Base-by-base conservation (phyloP, 257 asterid species). In the Prunella vulgaris region DNA sequence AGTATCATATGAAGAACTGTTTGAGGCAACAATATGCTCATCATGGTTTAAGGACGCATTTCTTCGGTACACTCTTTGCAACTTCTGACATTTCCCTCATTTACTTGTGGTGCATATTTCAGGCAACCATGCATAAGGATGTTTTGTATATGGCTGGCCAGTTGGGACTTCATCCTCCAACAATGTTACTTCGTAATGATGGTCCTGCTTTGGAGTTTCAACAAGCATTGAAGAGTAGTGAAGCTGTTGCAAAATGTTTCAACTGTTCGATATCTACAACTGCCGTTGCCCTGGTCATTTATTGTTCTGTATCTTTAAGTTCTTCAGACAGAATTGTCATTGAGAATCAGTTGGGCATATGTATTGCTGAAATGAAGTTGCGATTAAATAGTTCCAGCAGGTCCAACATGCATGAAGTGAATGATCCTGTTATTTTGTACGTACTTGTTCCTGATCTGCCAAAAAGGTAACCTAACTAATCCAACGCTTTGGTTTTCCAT, bases 131-230 rank as follows among this genome's bases (percentile, higher is more conserved):
- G 78, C 96, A 93, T 77, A 82, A 72, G 79, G 84, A 84, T 78
- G 75, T 90, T 64, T 76, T 93, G 71, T 76, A 90, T 74, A 90
- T 93, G 99, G 99, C 99, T 63, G 99, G 99, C 66, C 99, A 93
- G 69, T 74, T 93, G 83, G 99, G 97, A 54, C 96, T 93, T 66
- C 90, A 90, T 70, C 99, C 97, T 3, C 86, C 97, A 57, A 90
- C 96, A 33, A 93, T 90, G 99, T 66, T 86, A 81, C 92, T 93
- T 66, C 74, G 84, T 75, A 78, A 71, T 70, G 81, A 76, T 58
- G 95, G 96, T 69, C 84, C 91, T 63, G 71, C 79, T 18, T 69
- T 75, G 66, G 96, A 93, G 87, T 85, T 93, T 74, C 85, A 84
- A 58, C 89, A 81, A 70, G 95, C 99, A 28, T 75, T 93, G 56